Conservation (phyloP, 2,329 filamentous ascomycete species). For the Nothophoma quercina region DNA sequence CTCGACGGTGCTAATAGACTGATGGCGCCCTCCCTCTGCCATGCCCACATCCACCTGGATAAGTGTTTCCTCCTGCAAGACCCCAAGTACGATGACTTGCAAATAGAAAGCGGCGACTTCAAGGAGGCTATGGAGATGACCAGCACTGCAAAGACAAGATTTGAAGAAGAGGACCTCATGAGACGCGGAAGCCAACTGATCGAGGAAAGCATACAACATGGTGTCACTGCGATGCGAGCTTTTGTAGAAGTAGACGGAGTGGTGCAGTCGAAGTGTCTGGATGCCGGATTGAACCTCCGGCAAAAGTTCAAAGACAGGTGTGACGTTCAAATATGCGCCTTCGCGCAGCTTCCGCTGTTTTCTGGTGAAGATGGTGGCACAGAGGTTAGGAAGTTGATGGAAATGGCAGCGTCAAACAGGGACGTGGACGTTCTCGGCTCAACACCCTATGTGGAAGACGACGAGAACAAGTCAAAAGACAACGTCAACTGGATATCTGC, state of each 20-base stretch:
- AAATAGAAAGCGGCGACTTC: slow-evolving; percentile 68
- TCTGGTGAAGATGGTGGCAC: slow-evolving; percentile 60
- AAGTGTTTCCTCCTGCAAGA: slow-evolving; percentile 68
- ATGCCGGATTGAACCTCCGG: slow-evolving; percentile 66
- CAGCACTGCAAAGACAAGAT: slow-evolving; percentile 67
- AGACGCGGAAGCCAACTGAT: slow-evolving; percentile 70
- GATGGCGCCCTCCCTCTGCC: slow-evolving; percentile 67
- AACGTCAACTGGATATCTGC: slow-evolving; percentile 72
- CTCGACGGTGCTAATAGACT: slow-evolving; percentile 54
- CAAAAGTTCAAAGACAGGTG: slow-evolving; percentile 61
- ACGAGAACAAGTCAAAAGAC: slow-evolving; percentile 54
- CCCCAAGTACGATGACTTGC: slow-evolving; percentile 66
- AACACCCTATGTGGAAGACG: slow-evolving; percentile 73
- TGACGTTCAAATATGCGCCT: slow-evolving; percentile 71
- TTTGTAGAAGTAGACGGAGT: slow-evolving; percentile 75
- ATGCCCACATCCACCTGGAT: slow-evolving; percentile 77
- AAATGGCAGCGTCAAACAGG: slow-evolving; percentile 51
- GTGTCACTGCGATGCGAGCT: slow-evolving; percentile 73
- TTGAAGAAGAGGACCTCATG: slow-evolving; percentile 68
- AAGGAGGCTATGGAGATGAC: slow-evolving; percentile 69
- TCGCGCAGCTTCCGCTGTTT: slow-evolving; percentile 74
- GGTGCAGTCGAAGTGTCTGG: slow-evolving; percentile 65
- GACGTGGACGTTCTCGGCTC: slow-evolving; percentile 69
- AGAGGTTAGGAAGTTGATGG: slow-evolving; percentile 61
- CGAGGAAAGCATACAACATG: slow-evolving; percentile 68